Evolutionary conservation across 495 filamentous ascomycete species (phyloP).

Genomic region (Aspergillus haitiensis): DNA sequence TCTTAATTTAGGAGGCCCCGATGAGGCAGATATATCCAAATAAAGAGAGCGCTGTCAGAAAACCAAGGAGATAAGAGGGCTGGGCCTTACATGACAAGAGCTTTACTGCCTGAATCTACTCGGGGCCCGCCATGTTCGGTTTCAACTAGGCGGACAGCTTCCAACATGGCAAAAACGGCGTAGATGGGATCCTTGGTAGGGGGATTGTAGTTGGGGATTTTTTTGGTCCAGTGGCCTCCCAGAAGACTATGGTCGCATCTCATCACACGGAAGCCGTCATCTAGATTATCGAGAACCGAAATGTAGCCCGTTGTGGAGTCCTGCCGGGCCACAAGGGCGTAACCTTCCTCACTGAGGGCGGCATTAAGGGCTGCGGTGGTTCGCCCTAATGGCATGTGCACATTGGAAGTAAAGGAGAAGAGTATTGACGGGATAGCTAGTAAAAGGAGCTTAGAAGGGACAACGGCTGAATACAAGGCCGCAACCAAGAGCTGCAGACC

Average conservation of each 20-base stretch:
- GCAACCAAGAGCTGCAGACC: conserved; percentile 69
- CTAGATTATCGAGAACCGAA: conserved; percentile 75
- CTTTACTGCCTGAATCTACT: conserved; percentile 67
- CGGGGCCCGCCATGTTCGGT: conserved; percentile 45
- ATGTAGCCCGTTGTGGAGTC: conserved; percentile 91
- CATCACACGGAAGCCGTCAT: conserved; percentile 75
- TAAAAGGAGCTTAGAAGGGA: conserved; percentile 66
- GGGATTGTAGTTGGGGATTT: conserved; percentile 34
- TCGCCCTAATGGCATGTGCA: conserved; percentile 58
- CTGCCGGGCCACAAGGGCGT: conserved; percentile 67
- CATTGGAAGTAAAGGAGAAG: conserved; percentile 68
- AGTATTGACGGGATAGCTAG: conserved; percentile 67
- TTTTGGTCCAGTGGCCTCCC: conserved; percentile 80
- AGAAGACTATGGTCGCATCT: conserved; percentile 92
- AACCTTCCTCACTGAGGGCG: conserved; percentile 53
- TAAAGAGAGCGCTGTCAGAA: too few relatives aligned
- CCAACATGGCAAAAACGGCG: conserved; percentile 87
- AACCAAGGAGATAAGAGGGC: not conserved
- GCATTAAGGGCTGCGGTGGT: conserved; percentile 61
- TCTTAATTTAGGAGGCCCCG: not conserved
- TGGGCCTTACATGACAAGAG: conserved; percentile 70
- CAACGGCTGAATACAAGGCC: conserved; percentile 59
- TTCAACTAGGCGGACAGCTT: conserved; percentile 81
- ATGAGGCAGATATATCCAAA: not conserved
- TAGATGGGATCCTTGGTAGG: conserved; percentile 83